phyloP scores from a whole-genome alignment of 768 basidiomycete species.

The Mycena olivaceomarginata region DNA sequence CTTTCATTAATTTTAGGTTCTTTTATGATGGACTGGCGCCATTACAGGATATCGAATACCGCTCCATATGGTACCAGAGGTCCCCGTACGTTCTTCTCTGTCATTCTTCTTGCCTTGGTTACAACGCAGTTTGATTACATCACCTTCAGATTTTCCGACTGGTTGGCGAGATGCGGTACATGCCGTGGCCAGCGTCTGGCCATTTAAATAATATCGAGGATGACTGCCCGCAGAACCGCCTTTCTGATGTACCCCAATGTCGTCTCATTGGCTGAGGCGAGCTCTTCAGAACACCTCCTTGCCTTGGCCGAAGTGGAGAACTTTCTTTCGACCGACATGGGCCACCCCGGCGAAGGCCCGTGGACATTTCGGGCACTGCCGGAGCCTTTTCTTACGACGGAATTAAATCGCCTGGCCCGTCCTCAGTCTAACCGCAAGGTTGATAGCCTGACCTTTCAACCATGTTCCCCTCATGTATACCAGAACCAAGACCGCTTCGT shows the following conservation, averaged over 20 bases:
- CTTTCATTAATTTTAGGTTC: constrained; percentile 20
- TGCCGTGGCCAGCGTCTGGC: constrained; percentile 28
- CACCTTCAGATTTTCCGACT: constrained; percentile 45
- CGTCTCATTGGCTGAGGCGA: constrained; percentile 66
- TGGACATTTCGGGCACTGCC: constrained; percentile 73
- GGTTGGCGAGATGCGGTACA: constrained; percentile 40
- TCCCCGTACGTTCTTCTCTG: constrained; percentile 44
- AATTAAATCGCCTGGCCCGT: constrained; percentile 61
- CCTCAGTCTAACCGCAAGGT: constrained; percentile 56
- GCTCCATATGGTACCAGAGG: constrained; percentile 40
- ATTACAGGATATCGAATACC: constrained; percentile 31
- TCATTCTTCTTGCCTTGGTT: constrained; percentile 44
- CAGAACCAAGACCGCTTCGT: constrained; percentile 60
- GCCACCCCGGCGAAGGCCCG: constrained; percentile 67
- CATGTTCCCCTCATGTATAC: constrained; percentile 53
- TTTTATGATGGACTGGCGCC: constrained; percentile 29
- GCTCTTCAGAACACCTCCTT: constrained; percentile 66
- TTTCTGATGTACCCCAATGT: constrained; percentile 55
- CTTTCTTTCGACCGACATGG: constrained; percentile 73
- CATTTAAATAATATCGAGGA: constrained; percentile 31
- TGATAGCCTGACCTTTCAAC: constrained; percentile 57
- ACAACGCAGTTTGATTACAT: constrained; percentile 43
- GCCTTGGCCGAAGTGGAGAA: constrained; percentile 73
- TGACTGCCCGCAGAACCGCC: constrained; percentile 3
- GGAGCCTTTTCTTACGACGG: constrained; percentile 61